Evolutionary conservation across 345 rosid genomes (phyloP), one percentile per base, ranked within the genome.

Genomic region (Conringia planisiliqua): DNA sequence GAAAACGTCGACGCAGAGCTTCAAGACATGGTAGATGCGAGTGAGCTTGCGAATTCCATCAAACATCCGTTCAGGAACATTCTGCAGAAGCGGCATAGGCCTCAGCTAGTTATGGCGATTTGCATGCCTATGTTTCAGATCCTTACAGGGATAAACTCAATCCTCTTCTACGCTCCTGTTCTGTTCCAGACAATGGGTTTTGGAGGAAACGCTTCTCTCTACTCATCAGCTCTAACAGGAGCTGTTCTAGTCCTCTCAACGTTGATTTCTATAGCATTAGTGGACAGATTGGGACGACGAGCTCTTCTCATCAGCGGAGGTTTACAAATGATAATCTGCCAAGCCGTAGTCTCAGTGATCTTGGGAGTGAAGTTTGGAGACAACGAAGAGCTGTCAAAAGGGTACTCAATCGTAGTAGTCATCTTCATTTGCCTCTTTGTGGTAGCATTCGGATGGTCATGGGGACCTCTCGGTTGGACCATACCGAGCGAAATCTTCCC

Each of bases 401-500:
- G 83, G 4, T 87, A 81, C 83, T 89, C 96, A 7, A 70, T 82
- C 6, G 22, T 87, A 39, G 90, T 95, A n/a, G 97, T 95, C 38
- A 67, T 72, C 2, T 85, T 92, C 78, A 74, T 91, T 3, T 92
- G 99, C 78, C 83, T 90, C 6, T 95, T 95, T 72, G 99, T 92
- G 4, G n/a, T 86, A 7, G 97, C 97, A 0, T 95, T 95, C 9
- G 99, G 97, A 63, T 95, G 93, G 92, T 95, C 99, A 16, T 95
- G 99, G 97, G 99, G 99, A 18, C 96, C 96, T 1, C 82, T 95
- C 0, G 99, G 99, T 0, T 95, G 97, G 97, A 92, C 97, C 0
- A 81, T 95, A 43, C 97, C 99, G 1, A 92, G 99, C 26, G 99
- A 95, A 75, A 86, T 95, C 77, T 95, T 95, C 54, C 90, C 99